Percentiles rank a stretch among this genome's conserved stretches.
Evolutionary conservation across 1,139 yeast species (phyloP).

Genomic region (Debaryomyces udenii): DNA sequence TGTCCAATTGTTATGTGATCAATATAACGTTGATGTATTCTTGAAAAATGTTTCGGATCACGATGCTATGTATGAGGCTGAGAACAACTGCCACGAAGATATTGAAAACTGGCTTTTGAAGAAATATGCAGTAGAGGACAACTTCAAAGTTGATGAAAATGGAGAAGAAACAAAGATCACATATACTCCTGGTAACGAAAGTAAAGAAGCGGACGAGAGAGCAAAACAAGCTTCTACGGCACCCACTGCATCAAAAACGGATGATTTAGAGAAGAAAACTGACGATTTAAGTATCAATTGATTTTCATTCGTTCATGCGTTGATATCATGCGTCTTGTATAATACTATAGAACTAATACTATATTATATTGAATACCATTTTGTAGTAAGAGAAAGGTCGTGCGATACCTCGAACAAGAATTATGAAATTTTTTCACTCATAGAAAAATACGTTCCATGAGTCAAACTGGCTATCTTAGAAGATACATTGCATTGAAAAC

Average conservation of each 20-base stretch:
- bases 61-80: slow-evolving; percentile 89
- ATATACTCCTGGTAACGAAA: slow-evolving; percentile 52
- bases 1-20: slow-evolving; percentile 70
- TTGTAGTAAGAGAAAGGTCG: slow-evolving; percentile 5
- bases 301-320: background rate
- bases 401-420: slow-evolving; percentile 3
- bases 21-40: slow-evolving; percentile 80
- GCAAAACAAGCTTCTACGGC: slow-evolving; percentile 31
- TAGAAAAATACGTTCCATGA: background rate
- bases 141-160: slow-evolving; percentile 43
- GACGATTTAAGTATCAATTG: slow-evolving; percentile 9
- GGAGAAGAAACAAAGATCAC: slow-evolving; percentile 52
- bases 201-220: slow-evolving; percentile 47
- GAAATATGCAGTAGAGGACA: slow-evolving; percentile 72
- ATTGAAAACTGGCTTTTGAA: slow-evolving; percentile 73
- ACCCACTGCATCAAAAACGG: slow-evolving; percentile 11
- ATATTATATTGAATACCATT: slow-evolving; percentile 1
- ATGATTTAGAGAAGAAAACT: slow-evolving; percentile 11
- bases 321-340: slow-evolving; percentile 2
- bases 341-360: slow-evolving; percentile 8
- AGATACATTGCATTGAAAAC: slow-evolving; percentile 8
- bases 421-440: slow-evolving; percentile 9
- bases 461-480: background rate
- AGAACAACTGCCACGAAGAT: slow-evolving; percentile 64
- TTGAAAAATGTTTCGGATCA: slow-evolving; percentile 73